phyloP scores from a whole-genome alignment of 257 asterid genomes.

The Solanum arcanum region DNA sequence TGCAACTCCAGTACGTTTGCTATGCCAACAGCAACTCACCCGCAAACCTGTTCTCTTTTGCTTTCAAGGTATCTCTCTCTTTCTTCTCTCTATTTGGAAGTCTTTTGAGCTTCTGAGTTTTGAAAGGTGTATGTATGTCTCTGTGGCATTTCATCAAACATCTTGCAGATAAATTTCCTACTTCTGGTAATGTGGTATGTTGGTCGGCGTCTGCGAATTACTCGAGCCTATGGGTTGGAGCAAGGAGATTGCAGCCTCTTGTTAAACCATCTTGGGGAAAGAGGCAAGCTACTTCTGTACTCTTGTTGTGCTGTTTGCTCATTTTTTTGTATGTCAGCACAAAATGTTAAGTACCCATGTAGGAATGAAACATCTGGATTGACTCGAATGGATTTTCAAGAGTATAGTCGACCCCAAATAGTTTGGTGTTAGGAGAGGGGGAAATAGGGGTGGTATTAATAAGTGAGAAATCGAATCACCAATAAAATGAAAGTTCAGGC shows the following conservation, averaged over 20 bases:
- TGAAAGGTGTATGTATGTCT: background rate
- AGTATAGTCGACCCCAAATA: background rate
- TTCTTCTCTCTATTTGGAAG: background rate
- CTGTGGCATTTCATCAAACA: background rate
- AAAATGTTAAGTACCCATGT: background rate
- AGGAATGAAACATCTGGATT: background rate
- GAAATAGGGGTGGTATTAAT: background rate
- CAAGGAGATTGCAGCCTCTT: constrained; percentile 25
- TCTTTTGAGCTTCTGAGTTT: background rate
- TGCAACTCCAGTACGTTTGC: constrained; percentile 42
- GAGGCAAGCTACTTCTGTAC: constrained; percentile 26
- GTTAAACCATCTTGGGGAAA: constrained; percentile 18
- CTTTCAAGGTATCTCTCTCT: constrained; percentile 12
- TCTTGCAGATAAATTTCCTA: constrained; percentile 30
- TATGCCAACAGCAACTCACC: constrained; percentile 10
- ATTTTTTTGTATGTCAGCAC: background rate
- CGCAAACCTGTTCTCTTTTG: constrained; percentile 27
- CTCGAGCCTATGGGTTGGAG: constrained; percentile 39
- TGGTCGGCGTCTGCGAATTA: constrained; percentile 62
- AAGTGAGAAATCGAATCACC: background rate
- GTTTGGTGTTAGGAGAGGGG: background rate
- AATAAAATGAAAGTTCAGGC: background rate
- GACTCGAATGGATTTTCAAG: background rate
- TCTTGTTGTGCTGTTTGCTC: background rate
- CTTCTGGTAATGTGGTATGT: constrained; percentile 16